Conservation (phyloP, 345 rosid species). For the Pugionium cornutum region DNA sequence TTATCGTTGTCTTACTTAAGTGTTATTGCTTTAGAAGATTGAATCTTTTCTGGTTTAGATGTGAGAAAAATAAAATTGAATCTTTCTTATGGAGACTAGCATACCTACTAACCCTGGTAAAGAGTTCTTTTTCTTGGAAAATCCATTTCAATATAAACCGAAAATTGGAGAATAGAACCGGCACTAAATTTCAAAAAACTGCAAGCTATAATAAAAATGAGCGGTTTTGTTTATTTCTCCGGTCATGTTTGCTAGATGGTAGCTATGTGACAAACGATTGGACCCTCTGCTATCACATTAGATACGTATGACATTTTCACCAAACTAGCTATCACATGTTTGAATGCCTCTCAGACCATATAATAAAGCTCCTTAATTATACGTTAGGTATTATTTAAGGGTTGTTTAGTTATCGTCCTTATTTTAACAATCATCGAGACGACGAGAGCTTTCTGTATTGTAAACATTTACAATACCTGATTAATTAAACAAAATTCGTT, state of each 20-base stretch:
- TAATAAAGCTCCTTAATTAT: not conserved
- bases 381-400: not conserved
- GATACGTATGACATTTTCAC: conserved; percentile 50
- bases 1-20: not conserved
- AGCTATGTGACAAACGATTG: conserved; percentile 86
- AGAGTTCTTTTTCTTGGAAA: conserved; percentile 93
- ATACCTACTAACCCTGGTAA: conserved; percentile 21
- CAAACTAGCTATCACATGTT: conserved; percentile 3
- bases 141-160: conserved; percentile 68
- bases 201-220: not conserved
- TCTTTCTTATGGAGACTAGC: not conserved
- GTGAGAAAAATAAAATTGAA: not conserved
- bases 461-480: not conserved
- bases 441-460: conserved; percentile 17
- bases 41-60: not conserved
- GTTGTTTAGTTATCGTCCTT: not conserved
- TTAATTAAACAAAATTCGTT: conserved; percentile 14
- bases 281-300: conserved; percentile 87
- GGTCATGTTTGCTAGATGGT: conserved; percentile 65
- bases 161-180: conserved; percentile 60
- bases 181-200: too few species aligned
- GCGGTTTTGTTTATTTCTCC: not conserved
- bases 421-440: not conserved
- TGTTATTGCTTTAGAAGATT: not conserved
- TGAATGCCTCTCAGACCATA: not conserved